Conservation (phyloP, 805 yeast species). For the Zygotorulaspora florentina region DNA sequence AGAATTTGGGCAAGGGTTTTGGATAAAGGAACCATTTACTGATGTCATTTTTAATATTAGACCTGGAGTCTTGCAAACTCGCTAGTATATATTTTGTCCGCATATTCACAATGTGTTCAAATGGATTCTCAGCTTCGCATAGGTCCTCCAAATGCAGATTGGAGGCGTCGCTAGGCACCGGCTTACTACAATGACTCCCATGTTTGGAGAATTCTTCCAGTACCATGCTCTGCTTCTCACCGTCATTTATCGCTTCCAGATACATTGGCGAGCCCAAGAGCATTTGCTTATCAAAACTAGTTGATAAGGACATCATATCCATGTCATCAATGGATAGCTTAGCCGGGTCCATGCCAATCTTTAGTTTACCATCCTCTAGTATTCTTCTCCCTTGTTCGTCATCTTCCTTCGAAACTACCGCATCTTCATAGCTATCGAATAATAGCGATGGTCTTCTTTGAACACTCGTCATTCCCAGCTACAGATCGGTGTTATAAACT, state of each 20-base stretch:
- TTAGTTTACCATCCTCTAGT: constrained; percentile 4
- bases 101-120: constrained; percentile 38
- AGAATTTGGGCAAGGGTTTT: constrained; percentile 50
- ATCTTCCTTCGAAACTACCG: background rate
- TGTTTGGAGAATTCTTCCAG: constrained; percentile 7
- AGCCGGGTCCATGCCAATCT: constrained; percentile 3
- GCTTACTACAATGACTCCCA: constrained; percentile 9
- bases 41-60: constrained; percentile 67
- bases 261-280: constrained; percentile 33
- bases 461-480: background rate
- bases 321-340: constrained; percentile 29
- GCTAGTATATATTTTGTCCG: constrained; percentile 61
- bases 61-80: constrained; percentile 61
- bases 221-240: constrained; percentile 9
- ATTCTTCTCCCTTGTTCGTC: background rate
- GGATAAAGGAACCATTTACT: constrained; percentile 78
- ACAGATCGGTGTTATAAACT: background rate
- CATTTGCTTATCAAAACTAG: constrained; percentile 33
- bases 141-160: constrained; percentile 12
- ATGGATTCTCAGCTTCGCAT: constrained; percentile 14
- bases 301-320: constrained; percentile 29
- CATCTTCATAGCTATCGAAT: constrained; percentile 18
- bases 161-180: constrained; percentile 15
- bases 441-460: constrained; percentile 21
- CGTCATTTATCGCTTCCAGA: constrained; percentile 20